phyloP scores from a whole-genome alignment of 2,329 filamentous ascomycete species.

The Scytalidium lignicola region DNA sequence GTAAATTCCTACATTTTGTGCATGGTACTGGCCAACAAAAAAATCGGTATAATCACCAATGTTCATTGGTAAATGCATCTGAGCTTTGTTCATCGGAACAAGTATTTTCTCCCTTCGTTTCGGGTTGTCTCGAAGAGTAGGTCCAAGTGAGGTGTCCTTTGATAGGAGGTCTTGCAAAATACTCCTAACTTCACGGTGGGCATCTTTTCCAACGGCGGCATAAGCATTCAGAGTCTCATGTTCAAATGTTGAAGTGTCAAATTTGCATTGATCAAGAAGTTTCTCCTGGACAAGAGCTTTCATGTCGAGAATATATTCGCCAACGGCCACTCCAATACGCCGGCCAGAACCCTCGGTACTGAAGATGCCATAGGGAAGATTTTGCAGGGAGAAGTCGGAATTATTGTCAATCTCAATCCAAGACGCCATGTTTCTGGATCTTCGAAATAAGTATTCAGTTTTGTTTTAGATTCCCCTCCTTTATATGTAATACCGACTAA shows the following conservation, averaged over 20 bases:
- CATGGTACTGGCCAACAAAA: slow-evolving; percentile 46
- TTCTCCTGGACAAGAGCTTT: slow-evolving; percentile 26
- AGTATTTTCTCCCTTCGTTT: slow-evolving; percentile 50
- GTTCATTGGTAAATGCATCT: slow-evolving; percentile 47
- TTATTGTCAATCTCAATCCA: slow-evolving; percentile 24
- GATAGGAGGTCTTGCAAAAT: slow-evolving; percentile 62
- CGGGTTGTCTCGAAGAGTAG: slow-evolving; percentile 55
- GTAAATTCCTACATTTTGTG: slow-evolving; percentile 34
- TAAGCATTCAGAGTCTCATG: slow-evolving; percentile 64
- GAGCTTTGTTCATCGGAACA: slow-evolving; percentile 48
- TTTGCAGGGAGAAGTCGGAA: slow-evolving; percentile 57
- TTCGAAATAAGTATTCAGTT: neutral
- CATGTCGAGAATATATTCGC: slow-evolving; percentile 60
- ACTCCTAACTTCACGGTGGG: slow-evolving; percentile 61
- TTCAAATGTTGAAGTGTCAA: slow-evolving; percentile 51
- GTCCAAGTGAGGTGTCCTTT: slow-evolving; percentile 50
- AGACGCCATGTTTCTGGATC: slow-evolving; percentile 7
- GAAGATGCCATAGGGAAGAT: slow-evolving; percentile 71
- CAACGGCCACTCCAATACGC: slow-evolving; percentile 61
- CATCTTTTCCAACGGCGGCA: slow-evolving; percentile 60
- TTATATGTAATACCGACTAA: too few relatives aligned
- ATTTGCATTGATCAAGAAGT: slow-evolving; percentile 34
- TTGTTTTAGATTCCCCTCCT: too few relatives aligned
- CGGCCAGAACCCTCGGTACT: slow-evolving; percentile 33
- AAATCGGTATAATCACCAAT: slow-evolving; percentile 54